Percentiles rank a stretch among this genome's conserved stretches.
Conservation (phyloP, 1,284 basidiomycete genomes). For the Hemileia vastatrix region DNA sequence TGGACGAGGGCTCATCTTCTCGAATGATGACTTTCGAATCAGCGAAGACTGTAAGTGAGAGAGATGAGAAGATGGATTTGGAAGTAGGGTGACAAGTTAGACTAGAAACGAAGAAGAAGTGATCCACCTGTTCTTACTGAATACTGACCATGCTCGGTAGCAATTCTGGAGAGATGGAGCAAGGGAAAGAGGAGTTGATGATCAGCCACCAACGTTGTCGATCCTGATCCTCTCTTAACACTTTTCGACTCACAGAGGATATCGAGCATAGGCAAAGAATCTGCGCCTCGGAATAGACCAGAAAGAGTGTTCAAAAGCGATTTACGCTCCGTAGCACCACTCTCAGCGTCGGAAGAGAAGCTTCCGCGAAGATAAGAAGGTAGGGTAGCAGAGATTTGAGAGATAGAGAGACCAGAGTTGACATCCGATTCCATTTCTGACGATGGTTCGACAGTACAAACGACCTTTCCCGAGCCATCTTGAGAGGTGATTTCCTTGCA, state of each 20-base stretch:
- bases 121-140: too few species aligned
- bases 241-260: constrained; percentile 51
- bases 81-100: neutral
- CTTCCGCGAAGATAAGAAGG: constrained; percentile 30
- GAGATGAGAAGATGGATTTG: neutral
- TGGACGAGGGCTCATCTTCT: constrained; percentile 94
- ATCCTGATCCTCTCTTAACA: too few species aligned
- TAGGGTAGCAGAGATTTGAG: constrained; percentile 24
- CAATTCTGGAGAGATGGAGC: neutral
- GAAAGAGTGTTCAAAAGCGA: constrained; percentile 78
- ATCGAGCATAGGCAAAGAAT: constrained; percentile 51
- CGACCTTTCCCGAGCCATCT: neutral
- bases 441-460: neutral
- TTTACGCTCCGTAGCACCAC: constrained; percentile 54
- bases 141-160: neutral
- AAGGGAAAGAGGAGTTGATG: too few species aligned
- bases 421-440: neutral
- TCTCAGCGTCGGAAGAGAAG: constrained; percentile 47
- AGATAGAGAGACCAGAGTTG: neutral
- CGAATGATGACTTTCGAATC: constrained; percentile 91
- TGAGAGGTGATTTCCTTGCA: too few species aligned
- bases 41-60: constrained; percentile 59
- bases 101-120: constrained; percentile 1
- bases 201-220: too few species aligned
- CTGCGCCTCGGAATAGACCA: constrained; percentile 55